Evolutionary conservation across 257 asterid genomes (phyloP), one percentile per base, ranked within the genome.

Genomic region (Voacanga thouarsii): DNA sequence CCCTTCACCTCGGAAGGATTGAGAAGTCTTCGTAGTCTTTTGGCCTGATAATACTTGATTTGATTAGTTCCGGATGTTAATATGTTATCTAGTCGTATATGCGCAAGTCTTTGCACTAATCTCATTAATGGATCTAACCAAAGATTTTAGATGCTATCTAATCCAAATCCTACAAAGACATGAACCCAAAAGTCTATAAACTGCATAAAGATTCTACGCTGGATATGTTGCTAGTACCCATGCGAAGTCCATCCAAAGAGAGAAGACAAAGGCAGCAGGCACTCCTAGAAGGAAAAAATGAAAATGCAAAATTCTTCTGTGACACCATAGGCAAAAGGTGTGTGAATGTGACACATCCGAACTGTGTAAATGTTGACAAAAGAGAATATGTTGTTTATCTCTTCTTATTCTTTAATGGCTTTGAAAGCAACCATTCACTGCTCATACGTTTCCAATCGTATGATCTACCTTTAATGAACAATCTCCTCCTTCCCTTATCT

Each of bases 381-480:
- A 73, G 51, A 55, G 78, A 85, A 83, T 64, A 43, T 73, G 19
- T 77, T 69, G 24, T 67, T 69, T 16, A 57, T 7, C 33, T 14
- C 39, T 28, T 45, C 43, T 18, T 71, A 77, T 72, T 64, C 75
- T 71, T 75, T 75, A 72, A 63, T 78, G 75, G 81, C 90, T 72
- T 85, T 71, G 92, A 82, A 85, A 85, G 85, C 74, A 82, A 82
- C 85, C 83, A 79, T 86, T 79, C 82, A 75, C 79, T 82, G 63
- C 60, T 74, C 3, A 26, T 71, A 30, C 24, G 2, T 26, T 33
- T 66, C 66, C 73, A 72, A 68, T 56, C 69, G 63, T 66, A 51
- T 76, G 71, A 55, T 64, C 68, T 44, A n/a, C 24, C 56, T 59
- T 76, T 63, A 16, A 0, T 66, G 56, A 55, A 55, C 63, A 33